Evolutionary conservation across 306 rosid genomes (phyloP), one percentile per base, ranked within the genome.

Genomic region (Chamaecrista fasciculata): DNA sequence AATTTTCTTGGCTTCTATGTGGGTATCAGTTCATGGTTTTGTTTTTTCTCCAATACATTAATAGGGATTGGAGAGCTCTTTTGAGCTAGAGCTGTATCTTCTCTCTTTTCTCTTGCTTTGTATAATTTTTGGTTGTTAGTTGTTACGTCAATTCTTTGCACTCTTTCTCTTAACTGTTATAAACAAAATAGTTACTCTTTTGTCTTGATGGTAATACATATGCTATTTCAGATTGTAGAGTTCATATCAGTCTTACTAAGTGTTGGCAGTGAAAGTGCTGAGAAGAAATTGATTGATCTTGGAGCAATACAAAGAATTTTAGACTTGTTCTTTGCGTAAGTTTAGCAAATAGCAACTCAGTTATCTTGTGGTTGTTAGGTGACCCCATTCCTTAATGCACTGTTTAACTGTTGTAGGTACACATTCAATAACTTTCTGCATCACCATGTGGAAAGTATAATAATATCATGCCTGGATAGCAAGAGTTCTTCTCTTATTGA

Each of bases 401-500:
- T 76, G 64, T 66, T 81, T 80, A 40, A 50, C 76, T 73, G 23
- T 62, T 31, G 20, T 71, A 95, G 99, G 92, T 95, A 95, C 82
- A 97, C 99, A 7, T 95, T 80, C 80, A 95, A 95, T 78, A 95
- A 95, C 74, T 95, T 91, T 77, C 82, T 95, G 77, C 99, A 95
- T 84, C 99, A 89, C 79, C 97, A 89, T 65, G 82, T 87, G 69
- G 99, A 91, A 85, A 87, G 66, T 66, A 91, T 95, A 58, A 70
- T 91, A 72, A 53, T 83, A 24, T 91, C 95, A 21, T 91, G 99
- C 74, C 81, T 95, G 82, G 99, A 91, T 82, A 86, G 95, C 79
- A 95, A 89, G 86, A 89, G 86, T 81, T 73, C 82, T 83, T 78
- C 88, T 47, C 89, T 95, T 61, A 76, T 76, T 42, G 91, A 83